Conservation (phyloP, 2,329 filamentous ascomycete genomes). For the Harringtonia aguacate region DNA sequence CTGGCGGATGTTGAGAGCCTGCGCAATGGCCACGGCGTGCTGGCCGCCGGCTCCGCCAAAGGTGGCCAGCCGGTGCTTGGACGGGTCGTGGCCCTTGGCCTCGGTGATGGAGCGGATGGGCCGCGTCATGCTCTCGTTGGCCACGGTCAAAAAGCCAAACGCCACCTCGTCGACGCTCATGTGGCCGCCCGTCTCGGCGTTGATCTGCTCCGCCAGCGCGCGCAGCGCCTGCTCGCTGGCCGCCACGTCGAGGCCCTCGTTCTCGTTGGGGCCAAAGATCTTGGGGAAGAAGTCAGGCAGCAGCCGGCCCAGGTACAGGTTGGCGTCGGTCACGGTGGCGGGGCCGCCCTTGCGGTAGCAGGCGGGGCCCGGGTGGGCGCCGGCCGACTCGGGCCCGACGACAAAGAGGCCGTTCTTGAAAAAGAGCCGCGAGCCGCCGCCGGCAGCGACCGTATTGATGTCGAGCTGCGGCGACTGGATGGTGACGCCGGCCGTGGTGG, state of each 20-base stretch:
- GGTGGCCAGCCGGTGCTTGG: slow-evolving; percentile 79
- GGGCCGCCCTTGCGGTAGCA: slow-evolving; percentile 88
- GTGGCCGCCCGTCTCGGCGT: slow-evolving; percentile 57
- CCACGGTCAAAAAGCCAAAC: slow-evolving; percentile 79
- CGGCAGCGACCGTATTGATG: slow-evolving; percentile 90
- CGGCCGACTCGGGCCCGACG: slow-evolving; percentile 80
- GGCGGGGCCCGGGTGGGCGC: slow-evolving; percentile 79
- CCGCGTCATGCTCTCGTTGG: slow-evolving; percentile 84
- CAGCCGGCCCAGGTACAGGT: slow-evolving; percentile 72
- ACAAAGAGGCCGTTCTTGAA: slow-evolving; percentile 85
- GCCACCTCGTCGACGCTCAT: slow-evolving; percentile 80
- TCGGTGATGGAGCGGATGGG: slow-evolving; percentile 87
- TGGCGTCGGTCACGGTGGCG: slow-evolving; percentile 87
- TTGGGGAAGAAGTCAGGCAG: slow-evolving; percentile 89
- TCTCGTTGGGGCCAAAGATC: slow-evolving; percentile 85
- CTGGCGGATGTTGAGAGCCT: slow-evolving; percentile 72
- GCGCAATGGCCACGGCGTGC: slow-evolving; percentile 83
- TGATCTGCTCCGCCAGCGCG: slow-evolving; percentile 67
- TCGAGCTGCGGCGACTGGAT: slow-evolving; percentile 88
- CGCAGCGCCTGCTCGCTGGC: slow-evolving; percentile 67
- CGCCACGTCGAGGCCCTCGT: slow-evolving; percentile 66
- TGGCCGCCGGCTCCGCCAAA: slow-evolving; percentile 90
- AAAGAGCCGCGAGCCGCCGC: slow-evolving; percentile 75
- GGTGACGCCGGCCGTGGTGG: slow-evolving; percentile 75
- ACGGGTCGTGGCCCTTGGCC: slow-evolving; percentile 84